A percentile compares a stretch with the other conserved stretches of the same genome.
Conservation (phyloP, 331 rosid species). For the Erythrophleum ivorense region DNA sequence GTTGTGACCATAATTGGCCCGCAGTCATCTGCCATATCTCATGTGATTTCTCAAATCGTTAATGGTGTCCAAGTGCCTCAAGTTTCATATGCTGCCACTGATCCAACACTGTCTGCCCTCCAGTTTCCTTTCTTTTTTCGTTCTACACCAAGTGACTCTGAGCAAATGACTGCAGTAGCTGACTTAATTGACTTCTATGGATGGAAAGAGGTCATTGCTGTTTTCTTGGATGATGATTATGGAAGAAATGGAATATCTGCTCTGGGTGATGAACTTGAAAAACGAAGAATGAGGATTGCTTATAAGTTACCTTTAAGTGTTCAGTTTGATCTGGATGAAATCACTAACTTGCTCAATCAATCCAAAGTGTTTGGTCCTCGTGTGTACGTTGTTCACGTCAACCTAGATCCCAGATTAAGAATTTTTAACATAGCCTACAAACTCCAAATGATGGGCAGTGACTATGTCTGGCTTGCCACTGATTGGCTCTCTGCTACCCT, state of each 20-base stretch:
- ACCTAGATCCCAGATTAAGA: conserved; percentile 70
- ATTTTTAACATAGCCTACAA: conserved; percentile 63
- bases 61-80: conserved; percentile 87
- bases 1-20: conserved; percentile 81
- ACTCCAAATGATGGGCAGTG: conserved; percentile 77
- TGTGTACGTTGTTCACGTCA: conserved; percentile 80
- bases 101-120: conserved; percentile 85
- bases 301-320: conserved; percentile 68
- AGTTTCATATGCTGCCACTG: conserved; percentile 87
- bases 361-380: conserved; percentile 74
- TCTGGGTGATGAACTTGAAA: conserved; percentile 74
- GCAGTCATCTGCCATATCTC: conserved; percentile 83
- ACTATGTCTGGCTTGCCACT: conserved; percentile 84
- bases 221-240: conserved; percentile 78
- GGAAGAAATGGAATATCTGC: conserved; percentile 87
- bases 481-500: conserved; percentile 86
- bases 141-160: conserved; percentile 64
- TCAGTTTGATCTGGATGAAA: conserved; percentile 51
- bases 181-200: conserved; percentile 65
- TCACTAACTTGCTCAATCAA: conserved; percentile 61
- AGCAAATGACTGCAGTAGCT: conserved; percentile 88
- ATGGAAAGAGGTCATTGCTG: conserved; percentile 83
- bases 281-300: conserved; percentile 56
- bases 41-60: conserved; percentile 73
- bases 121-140: conserved; percentile 88